A percentile compares a stretch with the other conserved stretches of the same genome.
phyloP scores from a whole-genome alignment of 352 stramenopile genomes.

The Globisporangium nagaii region DNA sequence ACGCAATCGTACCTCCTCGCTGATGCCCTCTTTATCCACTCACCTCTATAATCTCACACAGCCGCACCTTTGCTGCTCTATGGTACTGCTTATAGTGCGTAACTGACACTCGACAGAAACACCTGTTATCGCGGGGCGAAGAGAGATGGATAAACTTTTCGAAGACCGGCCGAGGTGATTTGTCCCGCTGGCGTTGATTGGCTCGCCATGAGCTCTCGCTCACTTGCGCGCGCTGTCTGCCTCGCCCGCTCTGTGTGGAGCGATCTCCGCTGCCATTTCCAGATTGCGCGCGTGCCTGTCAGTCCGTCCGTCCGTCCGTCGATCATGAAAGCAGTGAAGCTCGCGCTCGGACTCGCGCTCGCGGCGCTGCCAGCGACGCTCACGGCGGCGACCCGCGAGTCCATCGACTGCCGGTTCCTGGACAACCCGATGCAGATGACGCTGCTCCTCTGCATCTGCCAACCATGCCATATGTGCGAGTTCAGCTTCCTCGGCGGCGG shows the following conservation, averaged over 20 bases:
- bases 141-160: not conserved
- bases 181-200: not conserved
- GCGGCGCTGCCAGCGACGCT: not conserved
- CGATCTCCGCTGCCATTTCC: too few relatives aligned
- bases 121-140: not conserved
- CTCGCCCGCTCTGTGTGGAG: too few relatives aligned
- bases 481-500: constrained; percentile 13
- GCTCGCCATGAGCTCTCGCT: too few relatives aligned
- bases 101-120: not conserved
- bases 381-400: not conserved
- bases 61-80: too few relatives aligned
- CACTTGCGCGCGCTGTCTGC: too few relatives aligned
- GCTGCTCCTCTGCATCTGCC: constrained; percentile 29
- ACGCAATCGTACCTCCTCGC: not conserved
- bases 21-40: too few relatives aligned
- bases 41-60: too few relatives aligned
- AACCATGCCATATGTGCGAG: constrained; percentile 35
- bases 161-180: not conserved
- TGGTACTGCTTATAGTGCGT: not conserved
- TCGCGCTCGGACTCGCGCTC: constrained; percentile 1
- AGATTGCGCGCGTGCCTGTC: not conserved
- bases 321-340: not conserved
- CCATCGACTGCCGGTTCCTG: constrained; percentile 13
- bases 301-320: not conserved
- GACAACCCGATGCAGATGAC: constrained; percentile 19